phyloP scores from a whole-genome alignment of 2,329 filamentous ascomycete species.

The Alternaria arborescens region DNA sequence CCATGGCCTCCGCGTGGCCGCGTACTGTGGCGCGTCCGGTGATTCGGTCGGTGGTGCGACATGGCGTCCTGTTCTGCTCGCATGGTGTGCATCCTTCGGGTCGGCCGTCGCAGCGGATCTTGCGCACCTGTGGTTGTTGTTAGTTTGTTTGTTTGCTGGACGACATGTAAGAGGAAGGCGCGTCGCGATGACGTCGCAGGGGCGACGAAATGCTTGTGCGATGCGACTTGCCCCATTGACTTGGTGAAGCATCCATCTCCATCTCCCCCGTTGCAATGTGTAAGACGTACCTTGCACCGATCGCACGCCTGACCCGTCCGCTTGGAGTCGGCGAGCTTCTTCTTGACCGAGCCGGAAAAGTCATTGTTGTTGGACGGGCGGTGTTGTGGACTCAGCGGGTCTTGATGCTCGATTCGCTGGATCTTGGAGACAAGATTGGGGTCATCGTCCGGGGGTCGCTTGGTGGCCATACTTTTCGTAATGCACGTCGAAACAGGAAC shows the following conservation, averaged over 20 bases:
- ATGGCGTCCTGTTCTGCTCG: slow-evolving; percentile 76
- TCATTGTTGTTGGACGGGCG: slow-evolving; percentile 35
- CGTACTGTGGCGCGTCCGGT: slow-evolving; percentile 80
- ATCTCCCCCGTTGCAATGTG: no score
- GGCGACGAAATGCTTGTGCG: neutral
- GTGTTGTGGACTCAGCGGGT: slow-evolving; percentile 29
- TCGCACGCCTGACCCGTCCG: slow-evolving; percentile 87
- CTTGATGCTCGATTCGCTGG: slow-evolving; percentile 45
- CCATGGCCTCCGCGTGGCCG: slow-evolving; percentile 79
- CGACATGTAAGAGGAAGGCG: neutral
- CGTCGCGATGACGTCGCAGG: slow-evolving; percentile 3
- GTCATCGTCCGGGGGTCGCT: slow-evolving; percentile 36
- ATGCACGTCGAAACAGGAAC: slow-evolving; percentile 21
- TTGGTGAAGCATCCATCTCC: neutral
- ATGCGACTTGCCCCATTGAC: neutral
- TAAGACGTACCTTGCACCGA: slow-evolving; percentile 73
- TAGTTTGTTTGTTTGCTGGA: slow-evolving; percentile 7
- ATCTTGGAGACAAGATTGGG: slow-evolving; percentile 36
- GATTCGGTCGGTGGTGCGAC: slow-evolving; percentile 86
- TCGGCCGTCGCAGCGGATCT: slow-evolving; percentile 85
- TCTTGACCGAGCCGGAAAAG: slow-evolving; percentile 55
- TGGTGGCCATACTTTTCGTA: slow-evolving; percentile 35
- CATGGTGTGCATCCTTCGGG: slow-evolving; percentile 85
- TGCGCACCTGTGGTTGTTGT: slow-evolving; percentile 68
- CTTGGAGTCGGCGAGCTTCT: slow-evolving; percentile 63